Evolutionary conservation across 2,329 filamentous ascomycete genomes (phyloP).

Genomic region (Chaetomium olivaceum): DNA sequence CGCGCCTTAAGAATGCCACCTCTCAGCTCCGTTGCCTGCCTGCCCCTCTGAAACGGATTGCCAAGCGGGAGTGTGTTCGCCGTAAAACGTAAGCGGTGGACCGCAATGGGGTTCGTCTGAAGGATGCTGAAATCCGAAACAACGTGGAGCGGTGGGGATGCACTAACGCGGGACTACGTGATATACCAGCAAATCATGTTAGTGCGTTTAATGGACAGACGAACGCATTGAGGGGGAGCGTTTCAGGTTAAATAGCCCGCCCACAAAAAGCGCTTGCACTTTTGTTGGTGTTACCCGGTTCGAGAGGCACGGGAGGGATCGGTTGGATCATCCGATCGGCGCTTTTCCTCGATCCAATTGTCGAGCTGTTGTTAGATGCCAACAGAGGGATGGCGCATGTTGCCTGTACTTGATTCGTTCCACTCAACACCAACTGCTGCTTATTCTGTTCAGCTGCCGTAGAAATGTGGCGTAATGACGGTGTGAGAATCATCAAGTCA

Average conservation of each 20-base stretch:
- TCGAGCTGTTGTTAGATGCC: background rate
- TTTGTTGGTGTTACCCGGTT: constrained; percentile 8
- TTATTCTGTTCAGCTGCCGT: background rate
- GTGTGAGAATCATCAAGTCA: background rate
- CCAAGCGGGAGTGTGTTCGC: background rate
- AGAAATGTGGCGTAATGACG: background rate
- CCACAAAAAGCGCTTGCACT: background rate
- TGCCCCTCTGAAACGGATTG: constrained; percentile 2
- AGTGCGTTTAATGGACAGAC: background rate
- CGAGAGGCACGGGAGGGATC: background rate
- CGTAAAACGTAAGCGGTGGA: background rate
- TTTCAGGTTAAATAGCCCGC: constrained; percentile 18
- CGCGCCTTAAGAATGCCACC: background rate
- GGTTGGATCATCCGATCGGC: constrained; percentile 7
- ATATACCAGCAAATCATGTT: background rate
- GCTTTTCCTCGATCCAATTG: background rate
- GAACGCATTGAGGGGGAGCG: constrained; percentile 4
- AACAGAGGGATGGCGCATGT: background rate
- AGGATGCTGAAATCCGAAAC: constrained; percentile 12
- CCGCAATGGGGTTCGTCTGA: constrained; percentile 9
- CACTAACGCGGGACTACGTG: background rate
- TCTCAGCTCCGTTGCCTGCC: background rate
- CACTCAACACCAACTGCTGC: too few relatives aligned
- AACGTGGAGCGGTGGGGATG: background rate
- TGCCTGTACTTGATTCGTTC: too few relatives aligned